Conservation (phyloP, 495 filamentous ascomycete species). For the Hypoxylon lenormandii region DNA sequence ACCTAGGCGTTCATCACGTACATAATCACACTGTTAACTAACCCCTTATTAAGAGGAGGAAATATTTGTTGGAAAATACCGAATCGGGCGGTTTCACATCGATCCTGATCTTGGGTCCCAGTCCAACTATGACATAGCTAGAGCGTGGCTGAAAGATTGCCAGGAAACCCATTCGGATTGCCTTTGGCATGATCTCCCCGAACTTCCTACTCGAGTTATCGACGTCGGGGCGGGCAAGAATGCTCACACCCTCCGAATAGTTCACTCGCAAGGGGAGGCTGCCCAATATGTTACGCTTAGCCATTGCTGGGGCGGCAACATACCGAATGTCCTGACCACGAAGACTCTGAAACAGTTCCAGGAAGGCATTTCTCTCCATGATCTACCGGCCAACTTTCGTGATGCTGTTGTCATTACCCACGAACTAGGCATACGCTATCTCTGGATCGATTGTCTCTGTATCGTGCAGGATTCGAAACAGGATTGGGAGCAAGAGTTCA, state of each 20-base stretch:
- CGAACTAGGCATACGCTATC: slow-evolving; percentile 43
- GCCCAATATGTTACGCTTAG: slow-evolving; percentile 8
- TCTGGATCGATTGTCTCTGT: slow-evolving; percentile 49
- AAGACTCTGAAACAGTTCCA: neutral
- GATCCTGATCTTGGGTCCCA: neutral
- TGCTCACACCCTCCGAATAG: neutral
- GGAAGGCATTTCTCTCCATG: neutral
- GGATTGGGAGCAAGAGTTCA: neutral
- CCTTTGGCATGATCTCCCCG: neutral
- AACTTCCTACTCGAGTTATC: neutral
- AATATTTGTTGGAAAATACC: neutral
- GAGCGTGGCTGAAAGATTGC: neutral
- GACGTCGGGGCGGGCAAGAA: neutral
- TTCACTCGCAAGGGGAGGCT: neutral
- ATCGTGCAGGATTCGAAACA: neutral
- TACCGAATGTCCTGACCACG: neutral
- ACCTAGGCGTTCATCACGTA: no score
- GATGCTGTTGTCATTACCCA: slow-evolving; percentile 48
- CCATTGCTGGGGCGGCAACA: slow-evolving; percentile 8
- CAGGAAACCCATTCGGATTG: neutral
- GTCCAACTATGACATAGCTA: neutral
- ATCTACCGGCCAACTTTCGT: slow-evolving; percentile 28
- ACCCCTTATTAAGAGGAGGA: no score
- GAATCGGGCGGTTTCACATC: neutral
- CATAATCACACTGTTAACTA: no score